phyloP scores from a whole-genome alignment of 768 basidiomycete species.

The Termitomyces titanicus region DNA sequence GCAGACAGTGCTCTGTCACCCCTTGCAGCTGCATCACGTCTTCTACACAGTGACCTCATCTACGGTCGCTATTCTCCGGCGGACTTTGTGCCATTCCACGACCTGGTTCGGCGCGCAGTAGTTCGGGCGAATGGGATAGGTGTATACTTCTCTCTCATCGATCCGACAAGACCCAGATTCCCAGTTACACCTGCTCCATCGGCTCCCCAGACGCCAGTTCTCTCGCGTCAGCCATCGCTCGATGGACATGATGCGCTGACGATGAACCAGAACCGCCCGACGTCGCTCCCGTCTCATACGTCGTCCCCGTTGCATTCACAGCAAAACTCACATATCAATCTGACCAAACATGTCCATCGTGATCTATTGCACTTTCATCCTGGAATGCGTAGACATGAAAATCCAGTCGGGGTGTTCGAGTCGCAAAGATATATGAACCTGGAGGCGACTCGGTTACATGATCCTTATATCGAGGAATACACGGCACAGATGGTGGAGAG shows the following conservation, averaged over 20 bases:
- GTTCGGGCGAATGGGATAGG: slow-evolving; percentile 61
- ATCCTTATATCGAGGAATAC: slow-evolving; percentile 42
- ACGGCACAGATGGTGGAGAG: slow-evolving; percentile 40
- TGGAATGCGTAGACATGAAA: slow-evolving; percentile 36
- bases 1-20: slow-evolving; percentile 50
- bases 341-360: slow-evolving; percentile 31
- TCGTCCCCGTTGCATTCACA: slow-evolving; percentile 11
- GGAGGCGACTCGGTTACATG: slow-evolving; percentile 50
- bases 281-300: background rate
- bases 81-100: slow-evolving; percentile 52
- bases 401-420: slow-evolving; percentile 72
- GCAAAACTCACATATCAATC: slow-evolving; percentile 18
- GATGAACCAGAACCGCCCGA: background rate
- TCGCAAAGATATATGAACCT: slow-evolving; percentile 66
- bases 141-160: slow-evolving; percentile 60
- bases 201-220: slow-evolving; percentile 22
- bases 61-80: slow-evolving; percentile 56
- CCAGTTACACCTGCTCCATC: slow-evolving; percentile 44
- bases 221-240: slow-evolving; percentile 8
- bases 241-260: background rate
- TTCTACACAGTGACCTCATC: slow-evolving; percentile 57
- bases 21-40: slow-evolving; percentile 45
- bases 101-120: slow-evolving; percentile 43
- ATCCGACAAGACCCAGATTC: slow-evolving; percentile 58
- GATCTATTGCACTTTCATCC: slow-evolving; percentile 37